Conservation (phyloP, 768 basidiomycete genomes). For the Royoungia palumana region DNA sequence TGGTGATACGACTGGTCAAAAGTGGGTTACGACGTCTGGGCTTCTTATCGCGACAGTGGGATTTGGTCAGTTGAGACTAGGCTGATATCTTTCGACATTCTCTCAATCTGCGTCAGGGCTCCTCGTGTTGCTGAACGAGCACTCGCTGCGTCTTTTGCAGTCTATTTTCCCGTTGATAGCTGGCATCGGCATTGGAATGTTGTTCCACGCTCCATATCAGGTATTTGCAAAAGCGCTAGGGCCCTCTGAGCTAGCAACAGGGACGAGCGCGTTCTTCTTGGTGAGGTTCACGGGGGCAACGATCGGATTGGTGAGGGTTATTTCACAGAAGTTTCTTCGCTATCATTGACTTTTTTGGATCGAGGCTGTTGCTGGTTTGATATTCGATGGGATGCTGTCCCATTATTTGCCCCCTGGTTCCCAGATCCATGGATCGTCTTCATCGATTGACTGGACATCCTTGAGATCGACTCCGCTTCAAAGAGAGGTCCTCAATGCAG, state of each 20-base stretch:
- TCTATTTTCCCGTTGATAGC: slow-evolving; percentile 63
- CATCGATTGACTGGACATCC: slow-evolving; percentile 54
- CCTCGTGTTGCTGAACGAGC: slow-evolving; percentile 57
- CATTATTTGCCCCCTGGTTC: slow-evolving; percentile 48
- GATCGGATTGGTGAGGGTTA: slow-evolving; percentile 62
- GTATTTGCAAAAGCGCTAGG: slow-evolving; percentile 67
- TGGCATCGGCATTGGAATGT: slow-evolving; percentile 76
- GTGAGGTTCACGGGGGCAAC: slow-evolving; percentile 87
- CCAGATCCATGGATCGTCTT: slow-evolving; percentile 37
- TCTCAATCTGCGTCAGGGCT: slow-evolving; percentile 48
- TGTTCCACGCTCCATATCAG: slow-evolving; percentile 85
- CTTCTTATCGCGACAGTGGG: slow-evolving; percentile 64
- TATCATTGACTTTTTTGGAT: slow-evolving; percentile 14
- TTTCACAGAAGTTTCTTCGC: not conserved
- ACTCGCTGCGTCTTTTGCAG: slow-evolving; percentile 45
- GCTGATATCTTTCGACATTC: not conserved
- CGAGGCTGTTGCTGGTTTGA: slow-evolving; percentile 73
- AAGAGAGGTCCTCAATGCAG: slow-evolving; percentile 44
- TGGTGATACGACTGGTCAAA: slow-evolving; percentile 60
- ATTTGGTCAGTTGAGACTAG: slow-evolving; percentile 51
- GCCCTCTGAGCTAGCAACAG: slow-evolving; percentile 65
- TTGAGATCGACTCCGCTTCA: slow-evolving; percentile 43
- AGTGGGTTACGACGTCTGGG: slow-evolving; percentile 59
- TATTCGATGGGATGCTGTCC: slow-evolving; percentile 57
- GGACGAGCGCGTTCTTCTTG: slow-evolving; percentile 84